Evolutionary conservation across 163 green algal species (phyloP), one percentile per base, ranked within the genome.

Genomic region (Prototheca wickerhamii): DNA sequence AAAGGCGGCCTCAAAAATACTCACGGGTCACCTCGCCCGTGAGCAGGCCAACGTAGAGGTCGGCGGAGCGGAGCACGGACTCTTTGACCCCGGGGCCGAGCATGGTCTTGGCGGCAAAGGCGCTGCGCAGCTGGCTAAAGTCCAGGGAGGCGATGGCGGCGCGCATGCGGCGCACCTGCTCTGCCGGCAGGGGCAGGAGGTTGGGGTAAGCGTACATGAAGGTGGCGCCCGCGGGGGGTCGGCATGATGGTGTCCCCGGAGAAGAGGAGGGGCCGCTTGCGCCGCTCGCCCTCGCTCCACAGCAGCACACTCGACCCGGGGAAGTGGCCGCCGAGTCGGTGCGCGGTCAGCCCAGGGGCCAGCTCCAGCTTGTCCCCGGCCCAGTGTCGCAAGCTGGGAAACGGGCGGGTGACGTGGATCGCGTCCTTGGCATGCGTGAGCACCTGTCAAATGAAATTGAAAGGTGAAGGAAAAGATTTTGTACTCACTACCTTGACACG

Each of bases 171-270:
- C 20, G 20, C 12, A 54, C 46, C 46, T 54, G 15, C 46, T 25
- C 1, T 12, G 20, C 23, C 23, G 46, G 46, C 46, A 54, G 46
- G 12, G 46, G 46, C 46, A 54, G 46, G 5, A 54, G 12, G 46
- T 54, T 54, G 18, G 46, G 46, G 46, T 28, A 54, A 28, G 46
- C n/a, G 46, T 54, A 54, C 46, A 54, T 54, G 46, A 54, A 54
- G 18, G 46, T 30, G 20, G 46, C 46, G 5, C 46, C 46, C 23
- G n/a, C 46, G 20, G 23, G 46, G 46, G 6, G 46, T 54, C 5
- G 46, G 46, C 46, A 54, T 54, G 20, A 54, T 28, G 0, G 46
- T 54, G 46, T 54, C 46, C 1, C 37, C 37, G 37, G 1, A 15
- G 37, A 15, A 15, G 37, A 44, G 37, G 37, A 1, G 37, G 37